Evolutionary conservation across 352 stramenopile species (phyloP).

Genomic region (Phytophthora hibernalis): DNA sequence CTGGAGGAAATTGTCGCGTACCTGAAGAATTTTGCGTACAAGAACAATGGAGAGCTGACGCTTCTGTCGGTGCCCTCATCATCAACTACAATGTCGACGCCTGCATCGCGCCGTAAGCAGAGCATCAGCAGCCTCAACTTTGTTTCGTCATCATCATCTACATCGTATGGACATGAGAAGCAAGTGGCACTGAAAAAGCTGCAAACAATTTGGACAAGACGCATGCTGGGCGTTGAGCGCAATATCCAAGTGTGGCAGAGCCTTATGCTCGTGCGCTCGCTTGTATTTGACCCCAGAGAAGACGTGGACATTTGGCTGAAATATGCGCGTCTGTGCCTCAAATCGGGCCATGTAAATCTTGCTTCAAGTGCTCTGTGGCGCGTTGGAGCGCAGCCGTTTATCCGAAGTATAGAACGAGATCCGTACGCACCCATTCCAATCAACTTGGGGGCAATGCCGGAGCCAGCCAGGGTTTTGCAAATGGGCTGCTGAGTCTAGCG

Average conservation of each 20-base stretch:
- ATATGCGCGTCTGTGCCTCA: constrained; percentile 92
- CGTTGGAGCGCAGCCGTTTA: constrained; percentile 83
- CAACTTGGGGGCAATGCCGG: constrained; percentile 65
- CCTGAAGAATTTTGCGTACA: constrained; percentile 78
- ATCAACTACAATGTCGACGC: constrained; percentile 33
- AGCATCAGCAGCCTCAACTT: constrained; percentile 87
- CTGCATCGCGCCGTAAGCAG: constrained; percentile 61
- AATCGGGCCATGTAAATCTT: constrained; percentile 90
- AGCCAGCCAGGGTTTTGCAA: constrained; percentile 58
- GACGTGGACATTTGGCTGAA: constrained; percentile 95
- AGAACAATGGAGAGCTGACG: constrained; percentile 83
- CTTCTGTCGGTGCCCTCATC: constrained; percentile 59
- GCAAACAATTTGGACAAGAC: constrained; percentile 84
- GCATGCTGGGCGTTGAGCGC: constrained; percentile 95
- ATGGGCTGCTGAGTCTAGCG: constrained; percentile 58
- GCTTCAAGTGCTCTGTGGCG: constrained; percentile 82
- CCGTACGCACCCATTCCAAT: constrained; percentile 71
- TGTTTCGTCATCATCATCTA: constrained; percentile 75
- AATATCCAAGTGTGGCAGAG: constrained; percentile 95
- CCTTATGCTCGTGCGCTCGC: constrained; percentile 95
- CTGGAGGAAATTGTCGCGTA: constrained; percentile 93
- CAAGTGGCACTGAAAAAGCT: constrained; percentile 74
- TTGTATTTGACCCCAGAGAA: constrained; percentile 91
- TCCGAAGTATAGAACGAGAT: constrained; percentile 78
- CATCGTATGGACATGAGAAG: constrained; percentile 79